phyloP scores from a whole-genome alignment of 495 filamentous ascomycete species.

The Bathelium albidoporum region DNA sequence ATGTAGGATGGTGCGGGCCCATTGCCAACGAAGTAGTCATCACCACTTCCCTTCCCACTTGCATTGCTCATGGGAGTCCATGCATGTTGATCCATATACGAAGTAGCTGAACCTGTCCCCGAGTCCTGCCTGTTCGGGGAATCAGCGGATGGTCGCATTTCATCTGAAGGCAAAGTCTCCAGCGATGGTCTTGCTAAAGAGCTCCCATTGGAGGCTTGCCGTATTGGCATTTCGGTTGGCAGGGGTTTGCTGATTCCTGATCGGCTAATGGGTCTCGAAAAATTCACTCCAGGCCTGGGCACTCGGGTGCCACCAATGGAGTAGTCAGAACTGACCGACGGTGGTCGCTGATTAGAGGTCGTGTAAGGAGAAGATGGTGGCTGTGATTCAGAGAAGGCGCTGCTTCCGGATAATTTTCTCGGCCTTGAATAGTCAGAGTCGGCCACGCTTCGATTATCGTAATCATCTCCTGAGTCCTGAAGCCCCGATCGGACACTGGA shows the following conservation, averaged over 20 bases:
- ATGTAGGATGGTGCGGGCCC: conserved; percentile 59
- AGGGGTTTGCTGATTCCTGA: conserved; percentile 27
- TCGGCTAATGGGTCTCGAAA: conserved; percentile 80
- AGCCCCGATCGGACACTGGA: conserved; percentile 47
- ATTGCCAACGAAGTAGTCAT: not conserved
- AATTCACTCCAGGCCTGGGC: conserved; percentile 75
- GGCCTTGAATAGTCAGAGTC: conserved; percentile 22
- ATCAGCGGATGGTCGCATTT: conserved; percentile 29
- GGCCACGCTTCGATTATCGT: conserved; percentile 25
- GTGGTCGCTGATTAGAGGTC: conserved; percentile 54
- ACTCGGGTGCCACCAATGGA: conserved; percentile 51
- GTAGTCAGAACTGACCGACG: conserved; percentile 71
- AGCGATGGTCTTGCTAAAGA: conserved; percentile 13
- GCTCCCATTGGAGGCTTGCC: conserved; percentile 8
- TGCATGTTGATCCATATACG: conserved; percentile 48
- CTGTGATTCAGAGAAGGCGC: conserved; percentile 46
- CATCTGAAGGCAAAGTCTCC: conserved; percentile 13
- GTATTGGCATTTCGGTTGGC: conserved; percentile 12
- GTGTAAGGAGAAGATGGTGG: conserved; percentile 54
- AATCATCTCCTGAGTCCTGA: conserved; percentile 55
- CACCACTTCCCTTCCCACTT: not conserved
- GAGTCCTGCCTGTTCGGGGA: conserved; percentile 35
- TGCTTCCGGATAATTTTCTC: conserved; percentile 31
- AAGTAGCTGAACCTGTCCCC: conserved; percentile 27
- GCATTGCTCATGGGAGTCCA: conserved; percentile 35